A percentile compares a stretch with the other conserved stretches of the same genome.
phyloP scores from a whole-genome alignment of 345 rosid species.

The Trapa bicornis region DNA sequence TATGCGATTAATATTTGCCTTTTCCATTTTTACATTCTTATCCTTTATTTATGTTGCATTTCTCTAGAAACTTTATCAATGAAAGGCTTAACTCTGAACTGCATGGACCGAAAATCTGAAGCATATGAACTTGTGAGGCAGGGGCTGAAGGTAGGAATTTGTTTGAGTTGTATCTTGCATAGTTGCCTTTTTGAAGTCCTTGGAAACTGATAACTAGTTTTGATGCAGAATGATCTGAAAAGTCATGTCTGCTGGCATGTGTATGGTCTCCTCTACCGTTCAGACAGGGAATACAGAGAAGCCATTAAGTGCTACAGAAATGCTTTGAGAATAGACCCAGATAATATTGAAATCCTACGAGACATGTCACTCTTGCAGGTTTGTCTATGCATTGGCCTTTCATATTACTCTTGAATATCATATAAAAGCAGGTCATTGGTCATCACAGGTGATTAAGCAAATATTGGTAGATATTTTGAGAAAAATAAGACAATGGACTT shows the following conservation, averaged over 20 bases:
- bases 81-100: slow-evolving; percentile 95
- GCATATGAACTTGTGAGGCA: slow-evolving; percentile 96
- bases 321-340: slow-evolving; percentile 93
- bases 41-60: slow-evolving; percentile 5
- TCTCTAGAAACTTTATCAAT: slow-evolving; percentile 86
- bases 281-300: slow-evolving; percentile 97
- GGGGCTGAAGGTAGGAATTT: slow-evolving; percentile 65
- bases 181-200: slow-evolving; percentile 4
- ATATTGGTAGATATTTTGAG: no score
- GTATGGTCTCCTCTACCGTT: slow-evolving; percentile 91
- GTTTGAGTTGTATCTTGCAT: slow-evolving; percentile 8
- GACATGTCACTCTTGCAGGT: slow-evolving; percentile 98
- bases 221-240: slow-evolving; percentile 87
- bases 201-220: slow-evolving; percentile 8
- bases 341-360: slow-evolving; percentile 88
- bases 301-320: slow-evolving; percentile 97
- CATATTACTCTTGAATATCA: not conserved
- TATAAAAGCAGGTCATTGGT: not conserved
- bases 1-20: not conserved
- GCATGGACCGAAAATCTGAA: slow-evolving; percentile 97
- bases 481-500: no score
- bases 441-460: no score
- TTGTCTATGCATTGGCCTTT: not conserved
- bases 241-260: slow-evolving; percentile 99
- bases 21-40: not conserved